Evolutionary conservation across 148 eudicot genomes (phyloP).

Genomic region (Cornus controversa): DNA sequence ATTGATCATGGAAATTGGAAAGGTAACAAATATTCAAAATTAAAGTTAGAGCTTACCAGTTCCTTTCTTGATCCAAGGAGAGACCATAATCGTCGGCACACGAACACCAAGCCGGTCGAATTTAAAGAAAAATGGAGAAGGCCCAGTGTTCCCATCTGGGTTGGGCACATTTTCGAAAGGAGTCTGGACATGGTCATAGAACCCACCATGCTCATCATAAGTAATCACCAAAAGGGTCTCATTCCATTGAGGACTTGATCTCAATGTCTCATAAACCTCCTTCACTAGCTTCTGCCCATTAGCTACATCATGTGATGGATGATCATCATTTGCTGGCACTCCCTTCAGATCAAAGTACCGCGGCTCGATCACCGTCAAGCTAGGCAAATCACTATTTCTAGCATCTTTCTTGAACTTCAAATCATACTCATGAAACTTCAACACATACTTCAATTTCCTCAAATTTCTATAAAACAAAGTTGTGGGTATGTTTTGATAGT

Average conservation of each 20-base stretch:
- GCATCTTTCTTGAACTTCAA: constrained; percentile 65
- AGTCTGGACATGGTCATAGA: constrained; percentile 87
- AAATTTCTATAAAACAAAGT: constrained; percentile 78
- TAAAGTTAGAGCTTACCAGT: constrained; percentile 43
- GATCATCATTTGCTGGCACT: constrained; percentile 80
- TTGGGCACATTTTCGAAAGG: constrained; percentile 75
- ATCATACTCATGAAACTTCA: constrained; percentile 57
- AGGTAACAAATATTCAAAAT: neutral
- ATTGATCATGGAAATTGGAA: neutral
- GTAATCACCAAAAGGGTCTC: constrained; percentile 71
- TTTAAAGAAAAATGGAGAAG: constrained; percentile 78
- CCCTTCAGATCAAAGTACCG: constrained; percentile 76
- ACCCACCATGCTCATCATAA: constrained; percentile 95
- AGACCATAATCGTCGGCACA: constrained; percentile 90
- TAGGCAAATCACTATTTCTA: constrained; percentile 55
- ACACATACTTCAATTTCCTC: constrained; percentile 78
- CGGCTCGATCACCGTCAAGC: constrained; percentile 74
- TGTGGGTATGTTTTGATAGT: constrained; percentile 69
- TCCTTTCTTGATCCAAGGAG: constrained; percentile 95
- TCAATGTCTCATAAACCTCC: constrained; percentile 83
- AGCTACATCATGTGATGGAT: constrained; percentile 92
- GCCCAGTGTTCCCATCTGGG: constrained; percentile 88
- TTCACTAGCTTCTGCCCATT: constrained; percentile 86
- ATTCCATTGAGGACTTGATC: constrained; percentile 89
- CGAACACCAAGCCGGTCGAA: constrained; percentile 93